Base-by-base conservation (phyloP, 225 moss, liverwort and hornwort genomes). In the Asterella californica region DNA sequence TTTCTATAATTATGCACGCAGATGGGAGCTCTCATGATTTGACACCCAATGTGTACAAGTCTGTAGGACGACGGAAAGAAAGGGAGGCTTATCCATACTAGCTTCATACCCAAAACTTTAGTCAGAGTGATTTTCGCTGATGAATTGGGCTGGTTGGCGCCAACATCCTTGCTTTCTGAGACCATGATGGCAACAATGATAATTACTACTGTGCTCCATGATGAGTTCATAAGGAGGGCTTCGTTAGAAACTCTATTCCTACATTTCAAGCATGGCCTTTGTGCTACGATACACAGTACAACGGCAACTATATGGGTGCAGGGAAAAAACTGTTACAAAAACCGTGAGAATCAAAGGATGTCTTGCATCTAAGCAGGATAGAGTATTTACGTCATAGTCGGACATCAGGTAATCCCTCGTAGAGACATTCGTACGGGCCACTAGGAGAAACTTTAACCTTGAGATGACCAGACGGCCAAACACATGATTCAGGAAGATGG, bases 131-230 rank as follows among this genome's bases (percentile, higher is more conserved):
- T 57, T 59, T 55, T 36, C 9, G 62, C 21, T 11, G 72, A 65
- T 36, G 30, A 53, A 55, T 9, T 27, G 38, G 53, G 38, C 30
- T 72, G 65, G 33, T 73, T 54, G 48, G 4, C 79, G 50, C 21
- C 37, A 22, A 32, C 12, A 25, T 54, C 60, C 37, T 81, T 66
- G 45, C 77, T 47, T 64, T 68, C 78, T 78, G 78, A 22, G 33
- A 34, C 18, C 18, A 64, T 57, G 64, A 74, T 48, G 25, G 33
- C 52, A 59, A 25, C 36, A 57, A 38, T 10, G 30, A 32, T 33
- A 30, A 32, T 54, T 53, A 29, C 33, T 74, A 25, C n/a, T 74
- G 74, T 33, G 32, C 49, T 73, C 48, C 49, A n/a, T 3, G 9
- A 46, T 22, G 70, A 70, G 9, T 47, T 71, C n/a, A 48, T 19